phyloP scores from a whole-genome alignment of 2,329 filamentous ascomycete genomes.

The Berkeleyomyces rouxiae region DNA sequence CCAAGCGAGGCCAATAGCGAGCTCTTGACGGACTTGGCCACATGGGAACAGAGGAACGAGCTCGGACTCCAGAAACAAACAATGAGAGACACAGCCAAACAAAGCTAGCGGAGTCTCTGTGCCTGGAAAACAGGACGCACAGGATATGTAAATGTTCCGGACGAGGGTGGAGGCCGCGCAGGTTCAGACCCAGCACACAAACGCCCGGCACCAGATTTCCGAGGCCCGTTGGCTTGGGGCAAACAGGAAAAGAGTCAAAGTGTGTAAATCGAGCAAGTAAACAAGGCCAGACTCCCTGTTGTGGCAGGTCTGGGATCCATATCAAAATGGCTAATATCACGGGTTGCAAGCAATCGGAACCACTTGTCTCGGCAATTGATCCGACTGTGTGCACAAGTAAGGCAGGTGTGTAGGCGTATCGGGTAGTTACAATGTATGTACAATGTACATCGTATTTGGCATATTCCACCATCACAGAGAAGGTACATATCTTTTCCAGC shows the following conservation, averaged over 20 bases:
- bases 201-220: background rate
- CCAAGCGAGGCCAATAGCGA: background rate
- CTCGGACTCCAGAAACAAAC: background rate
- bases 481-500: background rate
- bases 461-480: background rate
- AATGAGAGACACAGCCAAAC: background rate
- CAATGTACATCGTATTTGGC: background rate
- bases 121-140: too few relatives aligned
- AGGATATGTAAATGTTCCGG: background rate
- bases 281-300: background rate
- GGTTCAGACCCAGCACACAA: too few relatives aligned
- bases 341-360: background rate
- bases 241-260: background rate
- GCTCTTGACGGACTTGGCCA: background rate
- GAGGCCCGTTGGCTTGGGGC: background rate
- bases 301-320: background rate
- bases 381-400: background rate
- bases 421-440: too few relatives aligned
- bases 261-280: background rate
- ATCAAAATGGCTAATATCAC: background rate
- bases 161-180: background rate
- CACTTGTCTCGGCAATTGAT: slow-evolving; percentile 1
- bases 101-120: too few relatives aligned
- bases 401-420: too few relatives aligned
- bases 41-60: background rate